Conservation (phyloP, 345 rosid genomes). For the Pistacia vera region DNA sequence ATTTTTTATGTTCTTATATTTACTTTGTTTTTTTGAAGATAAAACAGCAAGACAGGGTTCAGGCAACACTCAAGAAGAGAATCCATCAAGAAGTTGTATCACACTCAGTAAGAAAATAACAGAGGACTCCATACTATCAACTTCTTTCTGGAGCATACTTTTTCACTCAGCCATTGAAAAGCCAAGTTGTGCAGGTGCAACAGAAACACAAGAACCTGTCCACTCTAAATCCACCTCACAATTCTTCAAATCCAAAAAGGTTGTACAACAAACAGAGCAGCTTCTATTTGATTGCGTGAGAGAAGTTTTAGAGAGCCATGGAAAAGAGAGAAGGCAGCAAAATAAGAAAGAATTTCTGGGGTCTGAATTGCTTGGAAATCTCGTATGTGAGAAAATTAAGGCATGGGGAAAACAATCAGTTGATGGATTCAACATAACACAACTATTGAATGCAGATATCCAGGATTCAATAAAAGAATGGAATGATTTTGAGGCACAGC, state of each 20-base stretch:
- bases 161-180: slow-evolving; percentile 21
- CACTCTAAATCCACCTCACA: slow-evolving; percentile 9
- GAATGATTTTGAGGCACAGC: slow-evolving; percentile 25
- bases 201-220: slow-evolving; percentile 26
- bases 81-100: slow-evolving; percentile 13
- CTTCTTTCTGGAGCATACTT: slow-evolving; percentile 42
- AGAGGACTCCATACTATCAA: slow-evolving; percentile 38
- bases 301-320: slow-evolving; percentile 39
- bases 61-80: slow-evolving; percentile 14
- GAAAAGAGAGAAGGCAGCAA: slow-evolving; percentile 18
- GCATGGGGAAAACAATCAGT: slow-evolving; percentile 32
- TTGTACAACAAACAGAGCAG: slow-evolving; percentile 44
- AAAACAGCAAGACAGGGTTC: slow-evolving; percentile 8
- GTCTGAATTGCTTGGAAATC: slow-evolving; percentile 34
- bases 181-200: slow-evolving; percentile 14
- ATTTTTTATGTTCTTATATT: not conserved
- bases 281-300: slow-evolving; percentile 52
- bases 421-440: slow-evolving; percentile 23
- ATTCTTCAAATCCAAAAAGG: slow-evolving; percentile 31
- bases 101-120: slow-evolving; percentile 22
- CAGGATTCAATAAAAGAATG: slow-evolving; percentile 38
- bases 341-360: slow-evolving; percentile 13
- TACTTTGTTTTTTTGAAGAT: not conserved
- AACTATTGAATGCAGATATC: slow-evolving; percentile 28
- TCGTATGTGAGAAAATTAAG: slow-evolving; percentile 32